Percentiles rank a stretch among this genome's conserved stretches.
Evolutionary conservation across 208 protist species (phyloP).

Genomic region (Acanthamoeba royreba): DNA sequence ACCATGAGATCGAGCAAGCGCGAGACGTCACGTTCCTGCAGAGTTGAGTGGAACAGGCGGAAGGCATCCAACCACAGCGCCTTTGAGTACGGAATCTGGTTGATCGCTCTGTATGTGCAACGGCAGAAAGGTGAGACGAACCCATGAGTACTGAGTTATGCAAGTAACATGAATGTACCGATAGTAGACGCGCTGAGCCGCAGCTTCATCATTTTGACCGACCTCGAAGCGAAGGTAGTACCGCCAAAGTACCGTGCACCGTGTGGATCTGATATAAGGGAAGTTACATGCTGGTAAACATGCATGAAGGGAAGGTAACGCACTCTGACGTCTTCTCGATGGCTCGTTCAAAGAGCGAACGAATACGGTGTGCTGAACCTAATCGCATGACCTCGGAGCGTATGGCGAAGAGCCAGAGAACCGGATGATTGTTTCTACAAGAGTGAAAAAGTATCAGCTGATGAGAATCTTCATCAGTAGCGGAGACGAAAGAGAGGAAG

Average conservation of each 20-base stretch:
- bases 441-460: background rate
- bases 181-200: background rate
- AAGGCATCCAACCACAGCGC: background rate
- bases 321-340: background rate
- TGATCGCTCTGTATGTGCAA: background rate
- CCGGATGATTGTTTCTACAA: background rate
- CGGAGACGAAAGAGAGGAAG: background rate
- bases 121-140: too few species aligned
- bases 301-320: background rate
- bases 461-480: background rate
- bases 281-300: background rate
- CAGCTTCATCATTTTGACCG: background rate
- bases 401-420: conserved; percentile 7
- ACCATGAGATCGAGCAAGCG: background rate
- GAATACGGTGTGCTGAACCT: conserved; percentile 2
- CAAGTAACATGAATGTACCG: background rate
- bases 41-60: background rate
- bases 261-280: background rate
- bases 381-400: conserved; percentile 1
- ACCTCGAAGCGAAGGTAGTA: background rate
- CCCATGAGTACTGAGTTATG: too few species aligned
- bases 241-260: background rate
- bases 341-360: background rate
- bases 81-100: conserved; percentile 15
- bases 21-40: background rate